Evolutionary conservation across 495 filamentous ascomycete genomes (phyloP), one percentile per base, ranked within the genome.

Genomic region (Aspergillus homomorphus): DNA sequence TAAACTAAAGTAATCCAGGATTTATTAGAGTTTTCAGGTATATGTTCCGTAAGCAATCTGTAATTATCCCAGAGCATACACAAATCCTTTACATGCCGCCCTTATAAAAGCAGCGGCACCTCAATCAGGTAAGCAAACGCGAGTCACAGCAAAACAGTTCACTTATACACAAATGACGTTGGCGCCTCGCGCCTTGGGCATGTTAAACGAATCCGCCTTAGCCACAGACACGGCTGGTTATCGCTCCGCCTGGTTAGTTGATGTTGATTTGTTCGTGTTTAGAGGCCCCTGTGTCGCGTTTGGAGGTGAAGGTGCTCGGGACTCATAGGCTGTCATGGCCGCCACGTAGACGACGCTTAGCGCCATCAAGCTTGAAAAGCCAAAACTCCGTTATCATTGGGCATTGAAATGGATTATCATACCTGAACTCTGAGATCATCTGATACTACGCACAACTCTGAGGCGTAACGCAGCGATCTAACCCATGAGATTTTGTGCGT

Each of bases 21-120:
- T 6, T 21, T 4, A 46, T 21, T 21, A 21, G 18, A 46, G 18
- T 46, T 46, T 18, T 21, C 45, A 20, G 9, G 45, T 46, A 21
- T 21, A 21, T 46, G 18, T 21, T 46, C 18, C 18, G 18, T 46
- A 21, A 46, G 45, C 18, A 46, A 21, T 46, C 45, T 21, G 18
- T 46, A 21, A 46, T 8, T 46, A 21, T 46, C 45, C 45, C 18
- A 46, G 45, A 46, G 45, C 45, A 10, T 21, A 46, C 18, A 46
- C 45, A 46, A 18, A 46, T 46, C 45, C 3, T 46, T 46, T 21
- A 46, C 18, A 18, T 46, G 18, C 45, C 20, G 19, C 45, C 45
- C 45, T 46, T 21, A 46, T 46, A 46, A 46, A 46, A 46, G 45
- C 45, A 18, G 45, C 45, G 45, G 45, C 45, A 46, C 45, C 45